phyloP scores from a whole-genome alignment of 2,329 filamentous ascomycete species.

The Dendrostoma leiphaemia region DNA sequence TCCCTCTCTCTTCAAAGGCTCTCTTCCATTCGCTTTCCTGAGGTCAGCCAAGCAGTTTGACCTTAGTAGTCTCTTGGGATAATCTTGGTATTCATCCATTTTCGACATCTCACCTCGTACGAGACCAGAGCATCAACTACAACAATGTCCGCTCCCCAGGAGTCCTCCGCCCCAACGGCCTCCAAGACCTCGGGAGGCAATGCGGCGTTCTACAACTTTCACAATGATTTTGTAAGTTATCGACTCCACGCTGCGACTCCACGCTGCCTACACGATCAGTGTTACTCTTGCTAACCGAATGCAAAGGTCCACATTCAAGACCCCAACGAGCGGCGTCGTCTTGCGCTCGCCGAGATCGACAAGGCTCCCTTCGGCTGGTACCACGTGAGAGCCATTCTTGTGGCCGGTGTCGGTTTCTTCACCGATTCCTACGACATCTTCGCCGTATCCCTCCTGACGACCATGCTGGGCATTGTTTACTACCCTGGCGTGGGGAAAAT shows the following conservation, averaged over 20 bases:
- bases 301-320: conserved; percentile 54
- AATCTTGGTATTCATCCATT: background rate
- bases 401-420: conserved; percentile 85
- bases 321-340: conserved; percentile 73
- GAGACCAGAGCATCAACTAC: background rate
- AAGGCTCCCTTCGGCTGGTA: conserved; percentile 83
- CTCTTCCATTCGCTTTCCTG: background rate
- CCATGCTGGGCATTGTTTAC: conserved; percentile 79
- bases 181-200: conserved; percentile 62
- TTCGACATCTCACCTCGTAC: background rate
- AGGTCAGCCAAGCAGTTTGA: background rate
- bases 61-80: background rate
- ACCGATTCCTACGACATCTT: conserved; percentile 79
- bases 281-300: conserved; percentile 1
- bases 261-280: conserved; percentile 19
- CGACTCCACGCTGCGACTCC: conserved; percentile 36
- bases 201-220: conserved; percentile 72
- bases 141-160: conserved; percentile 21
- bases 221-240: conserved; percentile 61
- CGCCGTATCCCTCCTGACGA: conserved; percentile 68
- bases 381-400: conserved; percentile 72
- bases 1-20: background rate
- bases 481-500: conserved; percentile 59
- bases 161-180: conserved; percentile 18
- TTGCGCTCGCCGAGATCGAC: conserved; percentile 79